phyloP scores from a whole-genome alignment of 495 filamentous ascomycete species.

The Aspergillus cristatus region DNA sequence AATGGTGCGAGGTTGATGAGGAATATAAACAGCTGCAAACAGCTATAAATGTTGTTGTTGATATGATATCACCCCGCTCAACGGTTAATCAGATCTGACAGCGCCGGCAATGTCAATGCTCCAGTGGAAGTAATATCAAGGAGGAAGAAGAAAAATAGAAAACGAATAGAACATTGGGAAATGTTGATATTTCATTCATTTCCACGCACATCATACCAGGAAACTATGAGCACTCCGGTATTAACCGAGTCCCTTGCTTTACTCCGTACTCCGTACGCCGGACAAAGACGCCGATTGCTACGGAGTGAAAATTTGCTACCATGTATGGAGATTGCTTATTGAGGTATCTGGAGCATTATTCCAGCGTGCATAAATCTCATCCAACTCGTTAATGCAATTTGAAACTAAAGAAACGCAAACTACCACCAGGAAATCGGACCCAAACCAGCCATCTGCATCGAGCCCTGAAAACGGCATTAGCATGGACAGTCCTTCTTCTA shows the following conservation, averaged over 20 bases:
- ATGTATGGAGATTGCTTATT: too few species aligned
- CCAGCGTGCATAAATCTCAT: too few species aligned
- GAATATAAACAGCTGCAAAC: too few species aligned
- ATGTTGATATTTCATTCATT: constrained; percentile 9
- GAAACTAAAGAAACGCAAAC: constrained; percentile 1
- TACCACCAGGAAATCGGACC: constrained; percentile 45
- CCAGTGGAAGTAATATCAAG: background rate
- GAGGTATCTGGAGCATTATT: too few species aligned
- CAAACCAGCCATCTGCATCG: constrained; percentile 44
- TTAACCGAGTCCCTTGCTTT: constrained; percentile 4
- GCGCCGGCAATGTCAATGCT: background rate
- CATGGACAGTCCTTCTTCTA: background rate
- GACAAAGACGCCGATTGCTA: too few species aligned
- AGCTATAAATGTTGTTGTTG: background rate
- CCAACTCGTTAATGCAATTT: too few species aligned
- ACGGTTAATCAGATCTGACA: background rate
- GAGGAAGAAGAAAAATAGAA: background rate
- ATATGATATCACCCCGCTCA: background rate
- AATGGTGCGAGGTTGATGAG: too few species aligned
- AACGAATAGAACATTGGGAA: background rate
- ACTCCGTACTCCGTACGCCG: too few species aligned
- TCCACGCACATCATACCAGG: constrained; percentile 4
- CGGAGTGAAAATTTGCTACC: too few species aligned
- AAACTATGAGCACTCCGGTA: constrained; percentile 1
- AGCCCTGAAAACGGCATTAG: constrained; percentile 29